Conservation (phyloP, 2,329 filamentous ascomycete genomes). For the Fusarium nisikadoi region DNA sequence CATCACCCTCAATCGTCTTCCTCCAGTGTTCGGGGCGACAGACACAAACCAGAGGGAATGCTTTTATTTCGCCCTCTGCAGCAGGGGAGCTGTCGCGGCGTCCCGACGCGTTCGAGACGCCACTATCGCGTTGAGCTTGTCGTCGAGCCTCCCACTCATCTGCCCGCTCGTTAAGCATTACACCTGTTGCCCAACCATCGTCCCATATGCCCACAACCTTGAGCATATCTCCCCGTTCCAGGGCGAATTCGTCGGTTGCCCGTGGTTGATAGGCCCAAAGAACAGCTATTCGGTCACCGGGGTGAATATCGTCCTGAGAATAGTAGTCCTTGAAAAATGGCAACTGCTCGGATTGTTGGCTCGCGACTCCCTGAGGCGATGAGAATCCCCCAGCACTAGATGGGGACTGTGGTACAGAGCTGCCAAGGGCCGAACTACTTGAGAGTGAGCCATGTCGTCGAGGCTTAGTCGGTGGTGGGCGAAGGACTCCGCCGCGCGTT, state of each 20-base stretch:
- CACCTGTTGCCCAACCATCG: constrained; percentile 96
- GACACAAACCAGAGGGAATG: constrained; percentile 95
- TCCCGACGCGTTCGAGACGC: constrained; percentile 83
- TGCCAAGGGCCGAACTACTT: constrained; percentile 79
- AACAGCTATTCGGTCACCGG: constrained; percentile 87
- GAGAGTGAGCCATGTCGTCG: constrained; percentile 90
- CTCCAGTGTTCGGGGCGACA: constrained; percentile 96
- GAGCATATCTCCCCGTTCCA: constrained; percentile 97
- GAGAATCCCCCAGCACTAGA: constrained; percentile 79
- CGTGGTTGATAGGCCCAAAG: constrained; percentile 98
- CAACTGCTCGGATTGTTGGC: constrained; percentile 94
- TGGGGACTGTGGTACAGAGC: constrained; percentile 79
- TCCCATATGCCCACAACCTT: constrained; percentile 99
- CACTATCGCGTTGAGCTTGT: constrained; percentile 88
- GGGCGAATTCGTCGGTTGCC: constrained; percentile 89
- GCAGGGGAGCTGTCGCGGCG: constrained; percentile 70
- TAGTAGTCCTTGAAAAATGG: constrained; percentile 99
- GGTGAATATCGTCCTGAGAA: constrained; percentile 94
- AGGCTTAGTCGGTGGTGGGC: constrained; percentile 66
- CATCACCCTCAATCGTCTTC: constrained; percentile 94
- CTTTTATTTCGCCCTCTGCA: constrained; percentile 86
- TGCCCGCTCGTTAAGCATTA: constrained; percentile 82
- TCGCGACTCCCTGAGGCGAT: constrained; percentile 83
- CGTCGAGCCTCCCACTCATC: constrained; percentile 88
- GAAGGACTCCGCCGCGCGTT: constrained; percentile 64